Percentiles rank a stretch among this genome's conserved stretches.
Conservation (phyloP, 116 monocot genomes). For the Trichopus zeylanicus region DNA sequence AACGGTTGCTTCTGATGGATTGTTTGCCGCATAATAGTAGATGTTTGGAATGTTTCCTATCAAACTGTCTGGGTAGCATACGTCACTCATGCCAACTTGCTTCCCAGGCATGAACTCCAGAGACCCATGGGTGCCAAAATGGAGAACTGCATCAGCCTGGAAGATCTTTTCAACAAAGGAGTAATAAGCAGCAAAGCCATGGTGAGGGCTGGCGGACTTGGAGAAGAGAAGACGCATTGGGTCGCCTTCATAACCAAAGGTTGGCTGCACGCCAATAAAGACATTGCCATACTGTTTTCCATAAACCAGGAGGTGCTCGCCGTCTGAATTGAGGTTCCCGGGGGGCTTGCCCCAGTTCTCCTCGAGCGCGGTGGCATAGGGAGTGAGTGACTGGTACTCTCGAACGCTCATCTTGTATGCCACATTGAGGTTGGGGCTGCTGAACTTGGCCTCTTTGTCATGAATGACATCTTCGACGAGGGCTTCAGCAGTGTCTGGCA, state of each 20-base stretch:
- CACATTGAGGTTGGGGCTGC: constrained; percentile 88
- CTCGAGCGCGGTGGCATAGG: constrained; percentile 66
- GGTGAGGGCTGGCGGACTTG: constrained; percentile 96
- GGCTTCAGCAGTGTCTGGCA: constrained; percentile 67
- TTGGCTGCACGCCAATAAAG: constrained; percentile 98
- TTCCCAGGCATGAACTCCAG: constrained; percentile 99
- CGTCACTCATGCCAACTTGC: constrained; percentile 99
- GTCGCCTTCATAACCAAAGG: constrained; percentile 98
- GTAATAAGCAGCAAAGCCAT: constrained; percentile 97
- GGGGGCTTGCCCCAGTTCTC: constrained; percentile 98
- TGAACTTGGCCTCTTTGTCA: constrained; percentile 97
- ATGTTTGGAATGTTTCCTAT: constrained; percentile 98
- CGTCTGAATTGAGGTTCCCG: constrained; percentile 95
- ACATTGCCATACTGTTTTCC: constrained; percentile 97
- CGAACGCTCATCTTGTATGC: constrained; percentile 84
- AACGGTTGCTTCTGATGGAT: constrained; percentile 96
- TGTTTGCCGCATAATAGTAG: constrained; percentile 98
- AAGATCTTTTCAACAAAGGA: constrained; percentile 95
- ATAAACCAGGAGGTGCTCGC: constrained; percentile 86
- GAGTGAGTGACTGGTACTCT: constrained; percentile 85
- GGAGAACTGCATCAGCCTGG: constrained; percentile 86
- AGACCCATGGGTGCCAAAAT: constrained; percentile 96
- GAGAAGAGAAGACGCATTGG: constrained; percentile 99
- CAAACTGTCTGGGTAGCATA: constrained; percentile 88
- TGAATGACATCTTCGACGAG: constrained; percentile 91